Evolutionary conservation across 495 filamentous ascomycete genomes (phyloP), one percentile per base, ranked within the genome.

Genomic region (Aspergillus biplanus): DNA sequence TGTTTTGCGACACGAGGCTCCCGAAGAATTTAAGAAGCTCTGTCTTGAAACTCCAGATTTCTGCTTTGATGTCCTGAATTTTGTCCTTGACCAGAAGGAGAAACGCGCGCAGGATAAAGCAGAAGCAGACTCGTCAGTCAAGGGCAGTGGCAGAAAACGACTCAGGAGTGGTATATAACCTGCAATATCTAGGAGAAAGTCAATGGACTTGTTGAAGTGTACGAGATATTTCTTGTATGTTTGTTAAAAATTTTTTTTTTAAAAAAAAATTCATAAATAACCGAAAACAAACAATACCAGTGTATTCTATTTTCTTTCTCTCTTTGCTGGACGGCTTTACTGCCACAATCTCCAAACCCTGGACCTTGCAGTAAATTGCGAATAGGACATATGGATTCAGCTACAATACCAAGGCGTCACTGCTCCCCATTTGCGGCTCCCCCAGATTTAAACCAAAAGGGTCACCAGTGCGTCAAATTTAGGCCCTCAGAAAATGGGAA

Each of bases 21-120:
- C 93, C 71, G 85, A 88, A 0, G 89, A 90, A 69, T 97, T 96
- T 80, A 83, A 86, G 67, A 72, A 79, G 55, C 85, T 97, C 74
- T 96, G 94, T 78, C 77, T 96, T 58, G 91, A 97, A 73, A 93
- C 89, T 66, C 94, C 93, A 15, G 88, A 94, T 68, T 97, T 98
- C 64, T 87, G 87, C 37, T 97, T 90, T 75, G 94, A 98, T 76
- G 90, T 98, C n/a, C 82, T 97, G 31, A 84, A 74, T 21, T 73
- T 90, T 50, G 85, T 89, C 39, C 76, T 91, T 35, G 89, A 91
- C 70, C 78, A 80, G 66, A 86, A 85, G 73, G 87, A 90, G 71
- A 89, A 87, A 73, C 64, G 74, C 27, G 61, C 62, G 6, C 67
- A 70, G 7, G 69, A 74, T 57, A 64, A 57, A 37, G 59, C 59